A percentile compares a stretch with the other conserved stretches of the same genome.
Conservation (phyloP, 164 flowering plant genomes). For the Platanus orientalis region DNA sequence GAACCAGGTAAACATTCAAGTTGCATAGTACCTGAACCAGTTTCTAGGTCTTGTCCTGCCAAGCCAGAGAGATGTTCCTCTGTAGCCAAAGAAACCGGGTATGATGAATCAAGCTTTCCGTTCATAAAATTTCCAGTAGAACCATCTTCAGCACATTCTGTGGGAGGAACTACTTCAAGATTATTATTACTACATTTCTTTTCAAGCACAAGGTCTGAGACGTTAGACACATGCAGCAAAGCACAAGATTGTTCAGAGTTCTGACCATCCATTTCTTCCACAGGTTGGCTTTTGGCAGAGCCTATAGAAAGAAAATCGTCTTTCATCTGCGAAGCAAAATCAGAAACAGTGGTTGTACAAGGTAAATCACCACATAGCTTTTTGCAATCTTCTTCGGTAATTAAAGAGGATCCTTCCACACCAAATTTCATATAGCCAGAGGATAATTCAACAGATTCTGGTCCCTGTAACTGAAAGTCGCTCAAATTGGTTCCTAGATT, state of each 20-base stretch:
- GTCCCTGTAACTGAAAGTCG: conserved; percentile 12
- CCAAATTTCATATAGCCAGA: conserved; percentile 8
- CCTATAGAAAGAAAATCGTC: conserved; percentile 9
- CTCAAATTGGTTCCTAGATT: conserved; percentile 20
- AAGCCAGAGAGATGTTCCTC: too few species aligned
- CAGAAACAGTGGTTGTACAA: conserved; percentile 7
- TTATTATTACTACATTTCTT: conserved; percentile 10
- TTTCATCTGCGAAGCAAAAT: conserved; percentile 11
- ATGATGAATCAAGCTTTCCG: too few species aligned
- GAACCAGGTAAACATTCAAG: conserved; percentile 15
- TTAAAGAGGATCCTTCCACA: conserved; percentile 2
- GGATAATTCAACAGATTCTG: conserved; percentile 21
- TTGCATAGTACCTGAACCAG: conserved; percentile 1
- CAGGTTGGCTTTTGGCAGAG: conserved; percentile 19
- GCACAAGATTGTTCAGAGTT: conserved; percentile 5
- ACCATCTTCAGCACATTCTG: conserved; percentile 18
- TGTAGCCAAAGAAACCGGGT: too few species aligned
- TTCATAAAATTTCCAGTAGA: too few species aligned
- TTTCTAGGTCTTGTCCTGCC: conserved; percentile 20
- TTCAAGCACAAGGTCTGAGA: conserved; percentile 15
- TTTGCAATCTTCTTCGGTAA: conserved; percentile 14
- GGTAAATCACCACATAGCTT: conserved; percentile 11
- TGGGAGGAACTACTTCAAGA: conserved; percentile 15
- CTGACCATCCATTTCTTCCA: background rate
- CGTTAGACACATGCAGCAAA: conserved; percentile 6